Evolutionary conservation across 1,284 basidiomycete species (phyloP).

Genomic region (Laetiporus sulphureus): DNA sequence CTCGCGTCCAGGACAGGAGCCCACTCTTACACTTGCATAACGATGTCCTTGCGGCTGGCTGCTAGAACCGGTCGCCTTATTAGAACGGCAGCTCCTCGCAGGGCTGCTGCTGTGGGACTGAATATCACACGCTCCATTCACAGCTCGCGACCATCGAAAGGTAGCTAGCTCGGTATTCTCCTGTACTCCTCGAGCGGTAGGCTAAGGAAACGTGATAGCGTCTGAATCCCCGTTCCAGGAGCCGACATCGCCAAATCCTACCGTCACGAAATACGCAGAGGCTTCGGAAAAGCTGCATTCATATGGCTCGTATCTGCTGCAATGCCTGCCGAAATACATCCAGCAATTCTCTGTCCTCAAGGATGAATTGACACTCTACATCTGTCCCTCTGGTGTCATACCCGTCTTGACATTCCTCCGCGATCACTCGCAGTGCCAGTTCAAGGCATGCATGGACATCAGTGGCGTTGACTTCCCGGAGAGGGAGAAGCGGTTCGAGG

Average conservation of each 20-base stretch:
- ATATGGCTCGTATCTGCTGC: conserved; percentile 86
- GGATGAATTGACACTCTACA: conserved; percentile 92
- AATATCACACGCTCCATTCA: conserved; percentile 30
- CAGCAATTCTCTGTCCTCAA: conserved; percentile 98
- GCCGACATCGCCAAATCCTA: conserved; percentile 80
- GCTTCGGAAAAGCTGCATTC: conserved; percentile 76
- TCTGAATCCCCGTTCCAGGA: conserved; percentile 80
- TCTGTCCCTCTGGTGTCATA: conserved; percentile 77
- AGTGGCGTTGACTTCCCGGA: conserved; percentile 96
- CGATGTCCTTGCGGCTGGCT: conserved; percentile 49
- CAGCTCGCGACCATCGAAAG: conserved; percentile 42
- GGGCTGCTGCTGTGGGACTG: conserved; percentile 17
- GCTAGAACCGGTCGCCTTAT: conserved; percentile 36
- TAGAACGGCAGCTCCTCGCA: conserved; percentile 21
- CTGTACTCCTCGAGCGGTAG: no score
- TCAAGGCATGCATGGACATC: conserved; percentile 90
- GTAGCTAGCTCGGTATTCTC: conserved; percentile 25
- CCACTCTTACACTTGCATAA: conserved; percentile 18
- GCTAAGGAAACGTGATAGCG: no score
- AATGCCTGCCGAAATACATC: conserved; percentile 90
- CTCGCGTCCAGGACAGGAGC: background rate
- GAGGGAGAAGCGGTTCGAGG: conserved; percentile 90
- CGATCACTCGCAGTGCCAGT: conserved; percentile 95
- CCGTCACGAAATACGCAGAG: conserved; percentile 60
- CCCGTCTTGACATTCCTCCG: conserved; percentile 91